Evolutionary conservation across 73 alveolate genomes (phyloP).

Genomic region (Durusdinium trenchii): DNA sequence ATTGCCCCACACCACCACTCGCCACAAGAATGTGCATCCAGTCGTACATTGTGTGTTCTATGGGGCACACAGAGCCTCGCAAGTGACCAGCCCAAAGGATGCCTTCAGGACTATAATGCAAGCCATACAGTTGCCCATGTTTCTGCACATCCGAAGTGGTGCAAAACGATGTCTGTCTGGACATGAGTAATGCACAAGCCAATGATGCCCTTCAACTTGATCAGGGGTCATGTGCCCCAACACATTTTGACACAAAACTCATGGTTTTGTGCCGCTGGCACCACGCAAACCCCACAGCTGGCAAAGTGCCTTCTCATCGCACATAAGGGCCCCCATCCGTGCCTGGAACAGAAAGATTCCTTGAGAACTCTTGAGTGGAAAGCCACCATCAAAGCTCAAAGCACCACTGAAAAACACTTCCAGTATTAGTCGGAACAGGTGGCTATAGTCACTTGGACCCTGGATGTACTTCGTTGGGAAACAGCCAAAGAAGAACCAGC

Average conservation of each 20-base stretch:
- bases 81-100: neutral
- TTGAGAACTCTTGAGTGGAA: neutral
- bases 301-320: neutral
- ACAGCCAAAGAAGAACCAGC: neutral
- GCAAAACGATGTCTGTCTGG: conserved; percentile 5
- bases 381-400: neutral
- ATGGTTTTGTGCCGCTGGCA: neutral
- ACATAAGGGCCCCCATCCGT: neutral
- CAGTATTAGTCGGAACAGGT: neutral
- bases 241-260: neutral
- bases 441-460: neutral
- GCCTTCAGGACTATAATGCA: neutral
- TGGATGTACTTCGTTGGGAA: neutral
- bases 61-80: neutral
- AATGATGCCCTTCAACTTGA: neutral
- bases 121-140: neutral
- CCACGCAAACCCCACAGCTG: neutral
- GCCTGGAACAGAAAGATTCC: neutral
- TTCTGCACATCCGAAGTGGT: neutral
- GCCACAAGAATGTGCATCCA: conserved; percentile 33
- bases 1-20: conserved; percentile 29
- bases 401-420: neutral
- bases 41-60: conserved; percentile 15
- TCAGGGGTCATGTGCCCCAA: neutral
- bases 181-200: conserved; percentile 15